A percentile compares a stretch with the other conserved stretches of the same genome.
Evolutionary conservation across 148 eudicot species (phyloP).

Genomic region (Pouteria glomerata): DNA sequence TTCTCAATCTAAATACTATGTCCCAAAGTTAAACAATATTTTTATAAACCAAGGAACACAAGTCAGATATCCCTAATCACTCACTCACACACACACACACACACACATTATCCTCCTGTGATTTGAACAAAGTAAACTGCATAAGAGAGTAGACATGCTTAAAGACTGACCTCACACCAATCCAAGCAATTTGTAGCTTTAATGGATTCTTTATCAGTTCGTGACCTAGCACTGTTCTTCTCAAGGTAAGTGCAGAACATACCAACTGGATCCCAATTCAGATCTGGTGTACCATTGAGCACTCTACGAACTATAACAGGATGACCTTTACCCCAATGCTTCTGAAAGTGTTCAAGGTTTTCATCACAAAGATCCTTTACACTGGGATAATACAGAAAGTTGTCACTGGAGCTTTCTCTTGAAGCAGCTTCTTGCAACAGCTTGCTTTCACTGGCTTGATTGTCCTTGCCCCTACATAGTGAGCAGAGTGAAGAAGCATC

Average conservation of each 20-base stretch:
- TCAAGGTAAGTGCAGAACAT: conserved; percentile 72
- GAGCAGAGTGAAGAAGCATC: conserved; percentile 42
- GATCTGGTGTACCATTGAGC: conserved; percentile 27
- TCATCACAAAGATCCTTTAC: conserved; percentile 39
- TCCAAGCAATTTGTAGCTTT: conserved; percentile 42
- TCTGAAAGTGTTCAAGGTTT: conserved; percentile 66
- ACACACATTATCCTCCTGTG: neutral
- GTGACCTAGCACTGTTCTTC: conserved; percentile 30
- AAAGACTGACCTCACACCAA: conserved; percentile 64
- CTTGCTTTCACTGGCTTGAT: conserved; percentile 24
- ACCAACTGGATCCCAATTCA: conserved; percentile 70
- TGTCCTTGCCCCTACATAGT: conserved; percentile 29
- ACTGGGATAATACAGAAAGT: conserved; percentile 55
- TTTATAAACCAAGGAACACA: neutral
- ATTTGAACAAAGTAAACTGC: neutral
- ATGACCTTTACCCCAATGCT: conserved; percentile 81
- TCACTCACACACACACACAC: too few relatives aligned
- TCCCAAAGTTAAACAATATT: neutral
- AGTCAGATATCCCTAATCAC: too few relatives aligned
- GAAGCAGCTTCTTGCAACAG: conserved; percentile 41
- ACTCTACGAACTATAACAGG: conserved; percentile 73
- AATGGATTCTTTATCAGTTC: conserved; percentile 28
- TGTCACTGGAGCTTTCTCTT: conserved; percentile 47
- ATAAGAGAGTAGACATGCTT: neutral
- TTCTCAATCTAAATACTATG: neutral